These are phyloP conservation scores for Ceratobasidium sp. DNA, from an alignment of 1,284 basidiomycete species.

Conservation along the genomic window DNA sequence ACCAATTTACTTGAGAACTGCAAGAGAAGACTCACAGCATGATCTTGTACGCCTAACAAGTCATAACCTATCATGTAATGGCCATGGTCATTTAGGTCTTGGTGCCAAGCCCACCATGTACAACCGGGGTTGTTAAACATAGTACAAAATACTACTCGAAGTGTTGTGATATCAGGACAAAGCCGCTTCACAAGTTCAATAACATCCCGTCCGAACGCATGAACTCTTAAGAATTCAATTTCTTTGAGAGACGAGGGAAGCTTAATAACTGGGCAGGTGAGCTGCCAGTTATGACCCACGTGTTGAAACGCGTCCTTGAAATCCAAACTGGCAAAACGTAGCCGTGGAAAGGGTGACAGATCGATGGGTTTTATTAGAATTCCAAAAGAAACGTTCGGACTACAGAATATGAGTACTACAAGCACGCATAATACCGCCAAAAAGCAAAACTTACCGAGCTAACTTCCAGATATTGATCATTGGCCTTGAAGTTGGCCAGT, in stretches of 20 bases:
- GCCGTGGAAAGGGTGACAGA: neutral
- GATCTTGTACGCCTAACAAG: too few relatives aligned
- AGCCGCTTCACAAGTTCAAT: neutral
- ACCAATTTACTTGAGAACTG: too few relatives aligned
- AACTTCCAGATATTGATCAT: neutral
- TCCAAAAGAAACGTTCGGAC: neutral
- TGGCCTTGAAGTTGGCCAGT: neutral
- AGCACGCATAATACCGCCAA: too few relatives aligned
- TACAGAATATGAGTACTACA: neutral
- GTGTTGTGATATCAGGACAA: neutral
- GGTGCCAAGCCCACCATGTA: constrained; percentile 12
- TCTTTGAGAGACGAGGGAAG: constrained; percentile 1
- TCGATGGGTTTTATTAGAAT: neutral
- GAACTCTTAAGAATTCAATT: neutral
- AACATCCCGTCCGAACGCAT: neutral
- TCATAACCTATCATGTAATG: constrained; percentile 10
- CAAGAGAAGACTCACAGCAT: neutral
- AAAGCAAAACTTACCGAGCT: neutral
- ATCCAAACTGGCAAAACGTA: neutral
- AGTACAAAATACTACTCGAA: constrained; percentile 14
- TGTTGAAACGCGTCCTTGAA: neutral
- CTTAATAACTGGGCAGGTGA: neutral
- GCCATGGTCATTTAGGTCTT: neutral
- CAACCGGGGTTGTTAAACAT: constrained; percentile 33
- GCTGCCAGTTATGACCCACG: neutral